Evolutionary conservation across 495 filamentous ascomycete species (phyloP).

Genomic region (Xylaria telfairii): DNA sequence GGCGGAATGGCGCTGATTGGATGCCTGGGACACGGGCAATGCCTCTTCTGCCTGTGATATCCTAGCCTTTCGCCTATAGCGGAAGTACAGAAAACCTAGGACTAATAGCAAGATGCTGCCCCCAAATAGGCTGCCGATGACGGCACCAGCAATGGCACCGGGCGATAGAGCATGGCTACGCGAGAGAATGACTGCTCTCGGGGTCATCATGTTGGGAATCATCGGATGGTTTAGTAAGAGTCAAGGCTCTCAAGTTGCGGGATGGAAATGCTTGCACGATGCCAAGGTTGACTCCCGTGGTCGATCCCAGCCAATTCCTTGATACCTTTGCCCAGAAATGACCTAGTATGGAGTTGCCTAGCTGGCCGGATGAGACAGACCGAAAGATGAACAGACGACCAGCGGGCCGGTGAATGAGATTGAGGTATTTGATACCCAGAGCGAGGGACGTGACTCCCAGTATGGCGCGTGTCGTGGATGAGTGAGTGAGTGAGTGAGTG

Average conservation of each 20-base stretch:
- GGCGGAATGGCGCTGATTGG: constrained; percentile 23
- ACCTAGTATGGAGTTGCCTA: constrained; percentile 14
- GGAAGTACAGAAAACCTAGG: constrained; percentile 43
- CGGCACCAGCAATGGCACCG: constrained; percentile 41
- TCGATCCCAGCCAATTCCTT: not conserved
- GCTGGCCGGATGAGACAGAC: not conserved
- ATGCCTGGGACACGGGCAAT: constrained; percentile 28
- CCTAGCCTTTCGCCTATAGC: constrained; percentile 34
- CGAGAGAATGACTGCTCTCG: constrained; percentile 25
- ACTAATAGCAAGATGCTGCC: constrained; percentile 37
- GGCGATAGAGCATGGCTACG: constrained; percentile 35
- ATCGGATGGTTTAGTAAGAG: constrained; percentile 26
- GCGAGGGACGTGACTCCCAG: not conserved
- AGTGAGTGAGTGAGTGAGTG: not conserved
- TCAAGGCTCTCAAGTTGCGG: constrained; percentile 15
- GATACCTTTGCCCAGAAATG: constrained; percentile 1
- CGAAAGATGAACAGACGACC: not conserved
- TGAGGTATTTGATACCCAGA: constrained; percentile 2
- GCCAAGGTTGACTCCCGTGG: not conserved
- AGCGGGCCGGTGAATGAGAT: not conserved
- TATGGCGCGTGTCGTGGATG: not conserved
- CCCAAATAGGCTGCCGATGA: constrained; percentile 39
- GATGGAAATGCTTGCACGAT: constrained; percentile 8
- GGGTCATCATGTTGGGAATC: constrained; percentile 22
- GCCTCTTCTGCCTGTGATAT: constrained; percentile 29